Evolutionary conservation across 345 rosid species (phyloP).

Genomic region (Salix caprea): DNA sequence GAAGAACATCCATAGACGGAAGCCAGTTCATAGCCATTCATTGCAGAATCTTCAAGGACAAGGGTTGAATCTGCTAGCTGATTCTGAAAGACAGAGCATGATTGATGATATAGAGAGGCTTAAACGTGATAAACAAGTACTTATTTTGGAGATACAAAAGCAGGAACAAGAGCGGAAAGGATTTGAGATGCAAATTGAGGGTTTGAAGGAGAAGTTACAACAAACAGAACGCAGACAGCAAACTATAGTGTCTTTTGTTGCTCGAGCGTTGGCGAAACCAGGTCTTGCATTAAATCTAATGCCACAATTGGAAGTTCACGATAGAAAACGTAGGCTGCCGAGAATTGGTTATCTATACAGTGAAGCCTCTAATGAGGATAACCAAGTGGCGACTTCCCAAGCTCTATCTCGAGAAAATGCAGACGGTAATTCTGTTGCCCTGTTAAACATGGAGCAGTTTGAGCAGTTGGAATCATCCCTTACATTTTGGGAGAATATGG

Average conservation of each 20-base stretch:
- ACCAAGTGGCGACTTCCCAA: constrained; percentile 33
- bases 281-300: constrained; percentile 54
- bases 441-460: constrained; percentile 43
- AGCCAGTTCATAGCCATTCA: constrained; percentile 94
- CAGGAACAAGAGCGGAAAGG: constrained; percentile 55
- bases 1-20: constrained; percentile 87
- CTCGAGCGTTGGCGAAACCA: constrained; percentile 57
- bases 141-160: constrained; percentile 47
- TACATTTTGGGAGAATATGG: constrained; percentile 65
- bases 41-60: constrained; percentile 50
- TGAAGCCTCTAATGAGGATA: constrained; percentile 40
- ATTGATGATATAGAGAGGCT: constrained; percentile 62
- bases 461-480: constrained; percentile 67
- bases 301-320: constrained; percentile 45
- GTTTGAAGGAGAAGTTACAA: constrained; percentile 60
- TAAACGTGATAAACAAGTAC: constrained; percentile 48
- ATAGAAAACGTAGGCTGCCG: constrained; percentile 65
- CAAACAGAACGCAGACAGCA: constrained; percentile 58
- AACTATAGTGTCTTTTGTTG: constrained; percentile 45
- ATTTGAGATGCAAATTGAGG: constrained; percentile 48
- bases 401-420: constrained; percentile 27
- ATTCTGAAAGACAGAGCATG: constrained; percentile 58
- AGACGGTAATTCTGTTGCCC: constrained; percentile 28
- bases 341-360: constrained; percentile 42
- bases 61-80: constrained; percentile 47